phyloP scores from a whole-genome alignment of 495 filamentous ascomycete species.

The Saxophila tyrrhenica region DNA sequence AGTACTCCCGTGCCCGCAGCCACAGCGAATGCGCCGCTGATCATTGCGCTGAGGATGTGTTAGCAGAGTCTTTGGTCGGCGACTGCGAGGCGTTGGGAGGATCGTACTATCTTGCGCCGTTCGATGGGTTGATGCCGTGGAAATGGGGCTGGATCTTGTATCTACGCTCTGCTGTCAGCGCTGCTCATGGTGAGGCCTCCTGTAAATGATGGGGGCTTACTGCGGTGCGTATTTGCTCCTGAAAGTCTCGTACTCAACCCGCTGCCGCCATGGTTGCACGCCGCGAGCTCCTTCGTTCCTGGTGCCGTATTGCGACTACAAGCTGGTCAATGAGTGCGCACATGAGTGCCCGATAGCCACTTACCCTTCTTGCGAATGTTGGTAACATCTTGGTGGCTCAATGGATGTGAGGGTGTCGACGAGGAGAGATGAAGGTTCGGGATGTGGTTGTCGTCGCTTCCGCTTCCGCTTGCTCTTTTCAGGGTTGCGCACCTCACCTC shows the following conservation, averaged over 20 bases:
- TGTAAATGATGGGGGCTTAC: constrained; percentile 5
- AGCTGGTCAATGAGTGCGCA: neutral
- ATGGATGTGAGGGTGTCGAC: neutral
- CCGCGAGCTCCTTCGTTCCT: constrained; percentile 8
- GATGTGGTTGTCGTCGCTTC: neutral
- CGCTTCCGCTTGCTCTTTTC: too few relatives aligned
- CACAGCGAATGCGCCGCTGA: constrained; percentile 48
- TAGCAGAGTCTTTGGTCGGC: neutral
- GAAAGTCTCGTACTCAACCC: constrained; percentile 23
- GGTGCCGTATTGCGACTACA: constrained; percentile 3
- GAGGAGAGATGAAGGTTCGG: neutral
- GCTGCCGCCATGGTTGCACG: constrained; percentile 19
- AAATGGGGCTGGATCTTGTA: constrained; percentile 17
- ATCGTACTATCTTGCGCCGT: constrained; percentile 10
- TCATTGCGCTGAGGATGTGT: constrained; percentile 35
- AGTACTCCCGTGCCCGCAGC: constrained; percentile 51
- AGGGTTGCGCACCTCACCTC: too few relatives aligned
- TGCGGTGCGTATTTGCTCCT: constrained; percentile 23
- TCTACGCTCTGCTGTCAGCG: constrained; percentile 6
- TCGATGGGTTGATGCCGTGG: constrained; percentile 12
- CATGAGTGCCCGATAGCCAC: neutral
- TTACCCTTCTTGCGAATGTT: constrained; percentile 7
- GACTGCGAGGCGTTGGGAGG: neutral
- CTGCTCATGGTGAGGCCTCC: neutral
- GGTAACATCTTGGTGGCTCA: constrained; percentile 9